Conservation (phyloP, 805 yeast species). For the Ogataea chonburiensis region DNA sequence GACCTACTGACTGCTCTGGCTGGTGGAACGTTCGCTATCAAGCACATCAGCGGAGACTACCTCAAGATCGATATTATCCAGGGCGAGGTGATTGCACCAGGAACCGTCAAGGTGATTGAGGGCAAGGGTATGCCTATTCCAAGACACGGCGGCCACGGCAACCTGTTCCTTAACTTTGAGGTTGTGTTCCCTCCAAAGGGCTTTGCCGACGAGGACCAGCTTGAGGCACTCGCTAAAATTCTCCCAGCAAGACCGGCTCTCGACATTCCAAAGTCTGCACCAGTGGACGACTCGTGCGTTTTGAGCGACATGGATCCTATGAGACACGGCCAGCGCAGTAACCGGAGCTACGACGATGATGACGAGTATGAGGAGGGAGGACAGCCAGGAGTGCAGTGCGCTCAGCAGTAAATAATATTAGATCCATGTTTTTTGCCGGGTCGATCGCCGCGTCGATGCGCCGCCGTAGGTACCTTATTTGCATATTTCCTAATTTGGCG, state of each 20-base stretch:
- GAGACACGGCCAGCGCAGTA: conserved; percentile 32
- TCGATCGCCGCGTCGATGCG: conserved; percentile 12
- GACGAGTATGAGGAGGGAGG: conserved; percentile 52
- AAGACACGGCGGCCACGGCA: conserved; percentile 86
- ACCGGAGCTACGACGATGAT: conserved; percentile 48
- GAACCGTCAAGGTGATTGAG: conserved; percentile 72
- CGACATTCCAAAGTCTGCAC: conserved; percentile 66
- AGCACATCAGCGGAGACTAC: conserved; percentile 91
- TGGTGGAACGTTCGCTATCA: conserved; percentile 87
- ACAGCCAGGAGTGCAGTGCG: conserved; percentile 86
- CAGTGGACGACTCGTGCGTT: conserved; percentile 63
- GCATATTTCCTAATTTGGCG: conserved; percentile 4
- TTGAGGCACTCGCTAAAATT: conserved; percentile 68
- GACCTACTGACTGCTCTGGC: conserved; percentile 94
- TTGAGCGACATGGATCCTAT: conserved; percentile 29
- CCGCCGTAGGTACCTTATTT: conserved; percentile 3
- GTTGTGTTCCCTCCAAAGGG: conserved; percentile 82
- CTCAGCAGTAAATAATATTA: conserved; percentile 64
- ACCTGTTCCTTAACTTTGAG: conserved; percentile 80
- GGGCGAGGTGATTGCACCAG: conserved; percentile 92
- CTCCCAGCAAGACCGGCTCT: conserved; percentile 74
- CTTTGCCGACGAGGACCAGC: conserved; percentile 72
- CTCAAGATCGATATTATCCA: conserved; percentile 79
- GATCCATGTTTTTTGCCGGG: conserved; percentile 3
- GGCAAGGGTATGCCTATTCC: conserved; percentile 97